Base-by-base conservation (phyloP, 1,284 basidiomycete genomes). In the Leccinum holopus region DNA sequence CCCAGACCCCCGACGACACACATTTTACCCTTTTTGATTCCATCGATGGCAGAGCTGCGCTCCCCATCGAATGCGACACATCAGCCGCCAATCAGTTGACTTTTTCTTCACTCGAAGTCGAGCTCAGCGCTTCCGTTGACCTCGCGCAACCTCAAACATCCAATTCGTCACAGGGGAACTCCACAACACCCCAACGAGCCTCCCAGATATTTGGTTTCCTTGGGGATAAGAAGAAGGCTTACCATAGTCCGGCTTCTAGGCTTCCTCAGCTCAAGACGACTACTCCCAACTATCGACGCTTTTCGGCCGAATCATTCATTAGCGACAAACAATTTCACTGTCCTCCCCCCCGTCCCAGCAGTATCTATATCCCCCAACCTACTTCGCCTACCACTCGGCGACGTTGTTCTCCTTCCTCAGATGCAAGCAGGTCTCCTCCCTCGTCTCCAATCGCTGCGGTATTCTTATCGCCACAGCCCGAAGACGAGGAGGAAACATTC, bases 41-140 rank as follows among this genome's bases (percentile, higher is more conserved):
- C 66, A 64, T 67, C 58, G 69, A 75, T 69, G 61, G 67, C 71
- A 67, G 78, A 71, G 63, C 74, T 59, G 70, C 81, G 9, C 73
- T 83, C 68, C 70, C 77, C 69, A 76, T 80, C 12, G 79, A 84
- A 62, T 74, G 79, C 68, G 81, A 84, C 68, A 73, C 80, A 64
- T 78, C 77, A 55, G 72, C 71, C 59, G 66, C 74, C 57, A 76
- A 82, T 64, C 80, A 83, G 65, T 81, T 79, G 3, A 81, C 81
- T 25, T 84, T 89, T 59, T 87, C 87, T 3, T 91, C 90, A 0
- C 81, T 90, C 77, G 85, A 87, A 63, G 90, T 91, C 4, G 87
- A 91, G 71, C 76, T 85, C 57, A 90, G 88, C 70, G 73, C 77
- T 28, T 75, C 76, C 3, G 75, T 78, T 33, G 80, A 83, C 54